phyloP scores from a whole-genome alignment of 345 rosid species.

The Citropsis articulata region DNA sequence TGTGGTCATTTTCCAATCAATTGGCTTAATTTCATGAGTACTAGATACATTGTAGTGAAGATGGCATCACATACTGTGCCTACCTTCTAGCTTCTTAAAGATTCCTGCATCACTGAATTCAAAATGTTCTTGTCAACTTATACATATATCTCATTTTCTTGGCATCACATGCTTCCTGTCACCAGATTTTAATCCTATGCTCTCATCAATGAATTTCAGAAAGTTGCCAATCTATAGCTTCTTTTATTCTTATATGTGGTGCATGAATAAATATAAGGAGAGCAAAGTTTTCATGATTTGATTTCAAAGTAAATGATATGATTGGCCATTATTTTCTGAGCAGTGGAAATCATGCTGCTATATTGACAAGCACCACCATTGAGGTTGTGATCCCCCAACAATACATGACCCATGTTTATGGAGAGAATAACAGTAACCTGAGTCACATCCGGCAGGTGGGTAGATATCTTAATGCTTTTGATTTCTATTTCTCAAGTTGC shows the following conservation, averaged over 20 bases:
- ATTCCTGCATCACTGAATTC: neutral
- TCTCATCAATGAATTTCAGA: neutral
- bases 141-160: neutral
- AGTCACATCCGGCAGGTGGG: constrained; percentile 65
- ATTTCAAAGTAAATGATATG: neutral
- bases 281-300: neutral
- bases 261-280: neutral
- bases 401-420: constrained; percentile 57
- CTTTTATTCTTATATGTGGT: neutral
- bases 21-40: neutral
- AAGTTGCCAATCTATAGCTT: neutral
- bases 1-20: neutral
- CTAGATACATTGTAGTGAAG: neutral
- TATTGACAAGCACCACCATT: constrained; percentile 37
- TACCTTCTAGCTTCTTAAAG: too few relatives aligned
- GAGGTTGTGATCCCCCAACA: constrained; percentile 67
- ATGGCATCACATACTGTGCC: neutral
- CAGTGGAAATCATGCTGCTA: constrained; percentile 49
- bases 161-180: neutral
- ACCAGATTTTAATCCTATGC: neutral
- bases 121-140: neutral
- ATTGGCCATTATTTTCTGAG: constrained; percentile 7
- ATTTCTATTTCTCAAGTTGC: neutral
- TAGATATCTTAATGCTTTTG: constrained; percentile 1
- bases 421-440: constrained; percentile 60